Evolutionary conservation across 345 rosid species (phyloP), one percentile per base, ranked within the genome.

Genomic region (Corymbia maculata): DNA sequence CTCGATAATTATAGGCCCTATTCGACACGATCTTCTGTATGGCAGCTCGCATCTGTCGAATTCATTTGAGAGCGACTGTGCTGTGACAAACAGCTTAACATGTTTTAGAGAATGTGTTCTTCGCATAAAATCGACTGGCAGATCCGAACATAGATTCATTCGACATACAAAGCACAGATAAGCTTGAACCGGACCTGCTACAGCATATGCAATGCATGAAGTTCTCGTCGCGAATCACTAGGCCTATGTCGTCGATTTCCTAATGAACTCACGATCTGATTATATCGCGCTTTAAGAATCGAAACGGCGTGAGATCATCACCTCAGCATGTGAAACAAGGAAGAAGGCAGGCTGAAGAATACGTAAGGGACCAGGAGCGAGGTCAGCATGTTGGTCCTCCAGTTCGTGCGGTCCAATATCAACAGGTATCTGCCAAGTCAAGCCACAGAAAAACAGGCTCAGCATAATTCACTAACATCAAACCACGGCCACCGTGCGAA

Each of bases 371-470:
- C 92, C 86, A 98, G 86, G 86, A 97, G 98, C 14, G 98, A 91
- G 11, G 99, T 96, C 89, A 98, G 91, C 94, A 98, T 98, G 91
- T 98, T 98, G 84, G 98, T 95, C 91, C 92, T 97, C 99, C 99
- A 97, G 87, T 96, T 97, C 44, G 99, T 98, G 85, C 98, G 96
- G 86, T 98, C 99, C 92, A 98, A 87, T 87, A 98, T 92, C 97
- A 97, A 91, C 86, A 98, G 89, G 89, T 97, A 98, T 57, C 98
- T 97, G 93, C 91, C 91, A 79, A 47, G 30, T 13, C 88, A 51
- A 42, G 49, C 21, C 52, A 66, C 30, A 64, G 16, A 61, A 14
- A 15, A 61, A 14, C 51, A 86, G 22, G 47, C 50, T 86, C 9
- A 36, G 13, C 5, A 24, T 24, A 51, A 28, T 13, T 85, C 13